Conservation (phyloP, 2,329 filamentous ascomycete genomes). For the Teratosphaeria destructans region DNA sequence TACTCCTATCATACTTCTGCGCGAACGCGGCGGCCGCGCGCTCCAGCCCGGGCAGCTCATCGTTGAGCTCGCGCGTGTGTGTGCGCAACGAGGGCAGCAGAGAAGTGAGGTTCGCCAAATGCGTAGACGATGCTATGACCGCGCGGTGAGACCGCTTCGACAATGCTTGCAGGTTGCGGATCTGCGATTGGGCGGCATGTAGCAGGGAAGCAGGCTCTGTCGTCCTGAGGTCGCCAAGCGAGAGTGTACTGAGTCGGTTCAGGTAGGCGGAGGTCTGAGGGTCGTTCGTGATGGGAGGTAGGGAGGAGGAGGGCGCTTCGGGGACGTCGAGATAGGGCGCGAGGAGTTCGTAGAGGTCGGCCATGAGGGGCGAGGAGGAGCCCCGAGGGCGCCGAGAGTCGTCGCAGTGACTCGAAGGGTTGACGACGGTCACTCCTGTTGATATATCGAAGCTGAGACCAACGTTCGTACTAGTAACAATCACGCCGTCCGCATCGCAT, state of each 20-base stretch:
- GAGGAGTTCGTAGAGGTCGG: constrained; percentile 58
- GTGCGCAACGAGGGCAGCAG: constrained; percentile 60
- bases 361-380: constrained; percentile 3
- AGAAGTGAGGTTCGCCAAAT: constrained; percentile 62
- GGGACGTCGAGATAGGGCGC: constrained; percentile 46
- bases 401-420: background rate
- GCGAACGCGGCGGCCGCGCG: constrained; percentile 70
- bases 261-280: constrained; percentile 58
- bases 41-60: constrained; percentile 69
- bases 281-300: constrained; percentile 33
- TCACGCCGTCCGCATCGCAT: background rate
- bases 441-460: background rate
- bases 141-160: constrained; percentile 82
- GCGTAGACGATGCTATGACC: constrained; percentile 69
- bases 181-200: constrained; percentile 67
- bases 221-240: constrained; percentile 59
- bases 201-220: constrained; percentile 71
- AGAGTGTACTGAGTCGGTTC: constrained; percentile 63
- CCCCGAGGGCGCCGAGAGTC: background rate
- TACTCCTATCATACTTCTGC: constrained; percentile 65
- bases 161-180: constrained; percentile 74
- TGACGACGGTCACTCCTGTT: background rate
- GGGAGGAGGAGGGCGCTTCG: constrained; percentile 28
- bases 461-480: background rate
- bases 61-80: constrained; percentile 56